Base-by-base conservation (phyloP, 768 basidiomycete genomes). In the Leccinum truebloodii region DNA sequence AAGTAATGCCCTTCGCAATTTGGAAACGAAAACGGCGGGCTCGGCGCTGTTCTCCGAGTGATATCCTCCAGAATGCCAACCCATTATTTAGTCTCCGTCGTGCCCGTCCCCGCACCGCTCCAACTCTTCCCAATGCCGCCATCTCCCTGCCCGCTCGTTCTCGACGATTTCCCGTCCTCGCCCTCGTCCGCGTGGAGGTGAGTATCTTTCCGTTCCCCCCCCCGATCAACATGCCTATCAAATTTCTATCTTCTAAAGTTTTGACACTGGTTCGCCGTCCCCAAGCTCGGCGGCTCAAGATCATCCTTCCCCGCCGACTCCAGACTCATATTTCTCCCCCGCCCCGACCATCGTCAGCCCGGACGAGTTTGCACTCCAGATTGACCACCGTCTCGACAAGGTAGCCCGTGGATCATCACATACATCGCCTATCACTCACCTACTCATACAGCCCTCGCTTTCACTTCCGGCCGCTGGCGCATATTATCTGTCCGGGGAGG, bases 121-220 rank as follows among this genome's bases (percentile, higher is more conserved):
- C 50, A 26, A 0, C 32, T 35, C 18, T 52, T 10, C 44, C 44
- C 37, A 37, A 64, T 67, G 62, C 54, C 16, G n/a, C 57, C 57
- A 50, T 44, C 59, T 24, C 26, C 55, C 7, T 18, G 18, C 52
- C 20, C 55, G 37, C 58, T 34, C 34, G 46, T 30, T 12, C 28
- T 32, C 50, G 52, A 55, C n/a, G 58, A 54, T 26, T 39, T 63
- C 18, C 55, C 65, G 35, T 53, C 63, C 6, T 63, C 73, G 2
- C 70, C 71, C n/a, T 59, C 60, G 51, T 73, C 70, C 30, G 41
- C 58, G 16, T 64, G 59, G 60, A 73, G 72, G 72, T 74, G 37
- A 9, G 72, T 57, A 24, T 48, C 13, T n/a, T 22, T n/a, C 51
- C 24, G 12, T 32, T 16, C 24, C 46, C 8, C 53, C 28, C 30